Evolutionary conservation across 2,329 filamentous ascomycete genomes (phyloP), one percentile per base, ranked within the genome.

Genomic region (Achaetomium macrosporum): DNA sequence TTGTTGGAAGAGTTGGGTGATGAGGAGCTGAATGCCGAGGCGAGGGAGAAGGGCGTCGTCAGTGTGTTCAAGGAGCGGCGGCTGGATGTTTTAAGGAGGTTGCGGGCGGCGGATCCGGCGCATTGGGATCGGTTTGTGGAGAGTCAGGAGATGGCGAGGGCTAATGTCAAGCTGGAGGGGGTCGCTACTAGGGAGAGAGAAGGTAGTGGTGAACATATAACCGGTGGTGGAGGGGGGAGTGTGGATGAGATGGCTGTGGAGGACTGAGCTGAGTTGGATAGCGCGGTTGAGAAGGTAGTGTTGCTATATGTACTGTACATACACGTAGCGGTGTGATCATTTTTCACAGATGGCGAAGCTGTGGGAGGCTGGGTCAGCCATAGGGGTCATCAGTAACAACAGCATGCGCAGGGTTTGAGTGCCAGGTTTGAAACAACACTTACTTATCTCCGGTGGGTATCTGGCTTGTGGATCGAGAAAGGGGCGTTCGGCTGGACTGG

Each of bases 61-160:
- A 72, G 73, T 51, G 78, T 82, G 0, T 83, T 89, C 59, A 76
- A 80, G 61, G 79, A 84, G 63, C 68, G 83, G 57, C 73, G 71
- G 53, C 75, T 77, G 15, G 64, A 76, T 48, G 71, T 83, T 17
- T 65, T 77, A 39, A 69, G 71, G 55, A 63, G 68, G 46, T 64
- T 84, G 58, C 73, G 80, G 16, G 80, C 79, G 5, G 76, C 78
- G 29, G 87, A 90, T 58, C 82, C 83, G 0, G 79, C 83, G 57
- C 77, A 86, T 65, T 81, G 87, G 78, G 76, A 78, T 46, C 69
- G 71, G 8, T 81, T 90, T 63, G 75, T 78, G 20, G 81, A 85
- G 67, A 73, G 76, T 36, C 82, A 84, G 68, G 71, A 79, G 62
- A 82, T 82, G 68, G 77, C 79, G 6, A 70, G 74, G 52, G 77